phyloP scores from a whole-genome alignment of 1,284 basidiomycete species.

The Xerocomus cyaneibrunnescens region DNA sequence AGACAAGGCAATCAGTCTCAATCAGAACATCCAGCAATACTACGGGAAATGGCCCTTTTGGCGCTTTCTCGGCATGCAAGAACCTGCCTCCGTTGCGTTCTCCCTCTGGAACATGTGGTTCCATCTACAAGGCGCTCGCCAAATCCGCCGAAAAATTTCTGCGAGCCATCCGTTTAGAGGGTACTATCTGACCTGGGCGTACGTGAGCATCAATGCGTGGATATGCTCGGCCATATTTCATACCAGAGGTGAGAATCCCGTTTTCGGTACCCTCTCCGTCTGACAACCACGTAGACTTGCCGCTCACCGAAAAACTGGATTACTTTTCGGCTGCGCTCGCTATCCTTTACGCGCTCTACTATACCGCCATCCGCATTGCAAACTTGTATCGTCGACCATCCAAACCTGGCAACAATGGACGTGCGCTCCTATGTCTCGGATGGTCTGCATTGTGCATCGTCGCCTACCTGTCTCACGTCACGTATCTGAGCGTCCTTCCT shows the following conservation, averaged over 20 bases:
- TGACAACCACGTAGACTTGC: constrained; percentile 57
- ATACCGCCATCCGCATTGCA: constrained; percentile 73
- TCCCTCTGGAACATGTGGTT: constrained; percentile 81
- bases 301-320: constrained; percentile 87
- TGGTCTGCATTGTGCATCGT: constrained; percentile 51
- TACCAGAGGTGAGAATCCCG: constrained; percentile 65
- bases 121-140: constrained; percentile 59
- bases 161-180: constrained; percentile 64
- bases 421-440: constrained; percentile 19
- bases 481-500: constrained; percentile 74
- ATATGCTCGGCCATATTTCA: constrained; percentile 93
- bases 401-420: constrained; percentile 14
- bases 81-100: constrained; percentile 91
- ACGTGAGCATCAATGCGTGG: constrained; percentile 89
- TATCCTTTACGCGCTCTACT: constrained; percentile 76
- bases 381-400: constrained; percentile 58
- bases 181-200: constrained; percentile 71
- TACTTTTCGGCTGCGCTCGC: constrained; percentile 93
- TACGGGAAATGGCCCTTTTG: constrained; percentile 98
- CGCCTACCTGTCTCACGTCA: constrained; percentile 65
- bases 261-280: neutral
- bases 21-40: constrained; percentile 68
- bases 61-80: constrained; percentile 85
- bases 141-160: constrained; percentile 51
- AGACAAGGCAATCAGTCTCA: constrained; percentile 49